These are phyloP conservation scores for Nicotiana undulata DNA, from an alignment of 257 asterid species.

Conservation along the genomic window DNA sequence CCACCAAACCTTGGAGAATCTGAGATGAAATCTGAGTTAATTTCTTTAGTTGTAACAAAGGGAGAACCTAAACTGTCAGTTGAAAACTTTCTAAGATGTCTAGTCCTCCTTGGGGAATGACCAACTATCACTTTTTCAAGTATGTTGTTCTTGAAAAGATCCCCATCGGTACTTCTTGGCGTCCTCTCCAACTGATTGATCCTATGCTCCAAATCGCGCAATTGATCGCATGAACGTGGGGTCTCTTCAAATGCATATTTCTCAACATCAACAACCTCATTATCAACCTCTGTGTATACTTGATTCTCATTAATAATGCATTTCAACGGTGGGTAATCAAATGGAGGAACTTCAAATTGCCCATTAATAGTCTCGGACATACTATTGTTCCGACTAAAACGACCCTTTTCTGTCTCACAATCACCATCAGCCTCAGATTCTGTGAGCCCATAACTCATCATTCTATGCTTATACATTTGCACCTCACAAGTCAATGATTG, in stretches of 20 bases:
- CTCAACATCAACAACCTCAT: conserved; percentile 60
- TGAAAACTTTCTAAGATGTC: conserved; percentile 55
- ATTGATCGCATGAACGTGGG: conserved; percentile 49
- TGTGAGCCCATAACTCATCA: conserved; percentile 91
- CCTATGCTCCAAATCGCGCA: conserved; percentile 69
- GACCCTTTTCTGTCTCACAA: conserved; percentile 15
- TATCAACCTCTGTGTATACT: conserved; percentile 42
- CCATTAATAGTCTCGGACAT: conserved; percentile 41
- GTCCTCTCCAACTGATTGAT: conserved; percentile 81
- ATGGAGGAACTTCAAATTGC: conserved; percentile 41
- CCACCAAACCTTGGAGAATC: conserved; percentile 56
- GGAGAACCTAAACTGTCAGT: conserved; percentile 46
- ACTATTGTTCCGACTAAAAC: conserved; percentile 43
- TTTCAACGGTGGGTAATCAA: conserved; percentile 75
- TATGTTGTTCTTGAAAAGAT: conserved; percentile 39
- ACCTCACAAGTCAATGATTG: conserved; percentile 78
- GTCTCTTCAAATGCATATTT: conserved; percentile 79
- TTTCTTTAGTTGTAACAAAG: conserved; percentile 38
- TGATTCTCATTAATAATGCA: conserved; percentile 52
- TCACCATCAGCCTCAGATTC: conserved; percentile 69
- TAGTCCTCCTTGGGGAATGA: conserved; percentile 63
- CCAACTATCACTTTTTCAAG: conserved; percentile 80
- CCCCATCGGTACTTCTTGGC: conserved; percentile 62
- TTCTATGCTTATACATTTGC: conserved; percentile 75
- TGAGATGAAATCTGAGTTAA: conserved; percentile 33